Conservation (phyloP, 139 green algal genomes). For the Chlamydomonas incerta region DNA sequence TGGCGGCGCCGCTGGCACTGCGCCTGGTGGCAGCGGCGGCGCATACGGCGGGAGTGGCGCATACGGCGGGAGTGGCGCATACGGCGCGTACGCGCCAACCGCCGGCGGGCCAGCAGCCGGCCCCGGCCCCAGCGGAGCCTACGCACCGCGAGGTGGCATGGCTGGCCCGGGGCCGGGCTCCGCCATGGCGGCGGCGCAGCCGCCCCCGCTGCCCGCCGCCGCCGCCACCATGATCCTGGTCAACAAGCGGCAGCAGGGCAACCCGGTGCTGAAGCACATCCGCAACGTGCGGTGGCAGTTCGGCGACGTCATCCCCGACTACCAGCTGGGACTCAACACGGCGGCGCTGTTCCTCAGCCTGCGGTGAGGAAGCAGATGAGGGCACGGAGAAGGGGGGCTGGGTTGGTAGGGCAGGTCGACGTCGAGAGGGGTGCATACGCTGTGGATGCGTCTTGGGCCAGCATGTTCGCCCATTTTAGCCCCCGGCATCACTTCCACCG, state of each 20-base stretch:
- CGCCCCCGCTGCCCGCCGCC: not conserved
- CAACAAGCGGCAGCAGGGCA: conserved; percentile 85
- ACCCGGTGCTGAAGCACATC: conserved; percentile 91
- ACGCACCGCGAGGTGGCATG: no score
- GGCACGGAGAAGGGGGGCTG: no score
- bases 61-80: not conserved
- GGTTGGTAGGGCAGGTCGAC: no score
- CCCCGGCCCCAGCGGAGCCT: no score
- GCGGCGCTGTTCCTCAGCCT: conserved; percentile 86
- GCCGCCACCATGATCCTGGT: conserved; percentile 80
- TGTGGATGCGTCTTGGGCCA: no score
- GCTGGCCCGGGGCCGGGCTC: no score
- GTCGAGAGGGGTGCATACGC: no score
- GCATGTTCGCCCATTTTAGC: no score
- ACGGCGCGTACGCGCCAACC: not conserved
- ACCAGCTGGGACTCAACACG: conserved; percentile 72
- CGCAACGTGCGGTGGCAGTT: conserved; percentile 87
- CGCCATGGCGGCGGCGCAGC: not conserved
- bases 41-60: not conserved
- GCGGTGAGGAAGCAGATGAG: conserved; percentile 49
- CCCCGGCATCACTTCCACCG: no score
- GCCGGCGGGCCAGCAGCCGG: no score
- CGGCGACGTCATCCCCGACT: conserved; percentile 88
- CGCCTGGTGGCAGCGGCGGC: not conserved
- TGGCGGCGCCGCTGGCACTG: not conserved